Percentiles rank a stretch among this genome's conserved stretches.
Conservation (phyloP, 345 rosid species). For the Salix brachista region DNA sequence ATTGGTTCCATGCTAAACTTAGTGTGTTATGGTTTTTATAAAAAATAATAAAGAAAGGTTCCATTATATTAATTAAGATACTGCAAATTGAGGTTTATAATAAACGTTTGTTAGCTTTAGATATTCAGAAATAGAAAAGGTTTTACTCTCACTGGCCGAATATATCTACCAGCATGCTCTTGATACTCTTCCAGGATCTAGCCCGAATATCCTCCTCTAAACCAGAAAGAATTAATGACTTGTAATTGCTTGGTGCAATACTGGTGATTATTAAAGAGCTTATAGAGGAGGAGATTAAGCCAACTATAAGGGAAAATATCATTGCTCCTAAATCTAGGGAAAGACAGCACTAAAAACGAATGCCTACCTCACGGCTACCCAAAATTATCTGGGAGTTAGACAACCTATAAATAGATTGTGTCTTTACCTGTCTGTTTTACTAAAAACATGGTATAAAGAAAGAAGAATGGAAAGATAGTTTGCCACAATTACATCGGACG, state of each 20-base stretch:
- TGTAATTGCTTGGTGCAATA: slow-evolving; percentile 9
- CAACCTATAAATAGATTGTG: slow-evolving; percentile 2
- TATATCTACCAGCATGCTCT: too few relatives aligned
- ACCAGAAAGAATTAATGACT: background rate
- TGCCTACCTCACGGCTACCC: background rate
- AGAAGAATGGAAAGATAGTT: slow-evolving; percentile 7
- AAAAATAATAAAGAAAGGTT: too few relatives aligned
- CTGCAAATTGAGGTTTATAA: too few relatives aligned
- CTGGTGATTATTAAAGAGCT: slow-evolving; percentile 10
- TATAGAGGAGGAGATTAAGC: background rate
- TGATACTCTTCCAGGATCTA: too few relatives aligned
- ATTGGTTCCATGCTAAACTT: too few relatives aligned
- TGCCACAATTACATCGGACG: background rate
- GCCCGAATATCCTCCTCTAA: background rate
- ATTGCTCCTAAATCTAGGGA: slow-evolving; percentile 7
- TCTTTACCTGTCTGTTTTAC: background rate
- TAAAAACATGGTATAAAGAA: slow-evolving; percentile 9
- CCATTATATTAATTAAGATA: too few relatives aligned
- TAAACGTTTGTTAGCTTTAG: too few relatives aligned
- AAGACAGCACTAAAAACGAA: background rate
- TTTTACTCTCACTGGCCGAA: too few relatives aligned
- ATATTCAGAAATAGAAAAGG: too few relatives aligned
- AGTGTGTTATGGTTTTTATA: too few relatives aligned
- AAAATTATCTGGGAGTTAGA: background rate
- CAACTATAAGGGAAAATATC: background rate